Evolutionary conservation across 805 yeast species (phyloP), one percentile per base, ranked within the genome.

Genomic region (Spencermartinsiella europaea): DNA sequence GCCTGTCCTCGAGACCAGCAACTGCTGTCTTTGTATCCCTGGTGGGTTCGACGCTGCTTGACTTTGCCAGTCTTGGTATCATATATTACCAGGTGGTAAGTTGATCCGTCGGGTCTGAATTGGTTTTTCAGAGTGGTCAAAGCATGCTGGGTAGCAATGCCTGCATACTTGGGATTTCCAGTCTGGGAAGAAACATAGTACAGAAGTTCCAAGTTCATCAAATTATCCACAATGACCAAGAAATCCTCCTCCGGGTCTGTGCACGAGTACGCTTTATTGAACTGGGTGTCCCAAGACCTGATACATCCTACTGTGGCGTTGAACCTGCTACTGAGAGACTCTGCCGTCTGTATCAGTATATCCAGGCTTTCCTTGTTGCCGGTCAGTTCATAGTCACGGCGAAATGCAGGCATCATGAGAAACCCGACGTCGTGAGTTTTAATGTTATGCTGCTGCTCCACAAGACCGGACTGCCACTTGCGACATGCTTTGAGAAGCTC

Each of bases 1-100:
- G 65, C 56, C 47, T 59, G 64, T 21, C 66, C 66, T 14, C 65
- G 52, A 5, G 58, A 42, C 65, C 66, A 62, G 20, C 56, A 47
- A 4, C 57, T 34, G 10, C 59, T 62, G 43, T 62, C 60, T 12
- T 45, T 50, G 41, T 53, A 60, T 8, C 66, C 64, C 44, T 62
- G 66, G 34, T 57, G 52, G 27, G 63, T 61, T 43, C 53, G 52
- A 31, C 53, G 55, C 2, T 52, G 56, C 25, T 48, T 54, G 5
- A 50, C 54, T 2, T 42, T 38, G 5, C 66, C 66, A 7, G 53
- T 50, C 8, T 46, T 36, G 25, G 48, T 34, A 38, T 60, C 53
- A 40, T 56, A 60, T 14, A 56, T 56, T 3, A 61, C 52, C 15
- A 59, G 49, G 44, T 62, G 66, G 41, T 58, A 58, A n/a, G 47